Evolutionary conservation across 495 filamentous ascomycete genomes (phyloP), one percentile per base, ranked within the genome.

Genomic region (Penicillium antarcticum): DNA sequence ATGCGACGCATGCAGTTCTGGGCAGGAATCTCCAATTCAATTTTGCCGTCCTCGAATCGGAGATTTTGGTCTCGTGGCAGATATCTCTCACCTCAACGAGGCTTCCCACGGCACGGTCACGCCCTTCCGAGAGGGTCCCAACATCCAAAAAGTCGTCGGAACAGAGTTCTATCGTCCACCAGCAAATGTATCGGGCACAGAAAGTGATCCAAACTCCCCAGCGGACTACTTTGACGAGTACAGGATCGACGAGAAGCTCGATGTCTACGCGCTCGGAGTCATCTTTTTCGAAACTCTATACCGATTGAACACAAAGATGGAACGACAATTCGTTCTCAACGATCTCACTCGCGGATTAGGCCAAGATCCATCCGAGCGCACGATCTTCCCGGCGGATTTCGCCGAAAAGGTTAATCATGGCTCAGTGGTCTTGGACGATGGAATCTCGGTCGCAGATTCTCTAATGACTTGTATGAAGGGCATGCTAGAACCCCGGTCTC

Each of bases 201-300:
- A 23, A 2, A 16, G 17, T 18, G 51, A 45, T 32, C 36, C 32
- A 7, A 39, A 10, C n/a, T 33, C 32, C 2, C 17, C 45, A 1
- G 18, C 31, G 0, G 33, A 23, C 8, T 57, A 57, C 32, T 57
- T 54, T 36, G 55, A 62, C 13, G 51, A 59, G n/a, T 75, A 74
- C 40, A 58, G 45, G 7, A 69, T 76, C 35, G 72, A 80, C 46
- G 78, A 80, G 40, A 78, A 79, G 33, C 63, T 80, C 1, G 79
- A 82, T 51, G 70, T 80, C 2, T 82, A 77, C 53, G 74, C 79
- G 0, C 65, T 82, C 11, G 79, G 79, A 1, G 75, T 82, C 17
- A 77, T 82, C 26, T 53, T 82, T 3, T 74, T 80, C 48, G 79
- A 82, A 42, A 66, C 78, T 26, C 35, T 77, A n/a, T 82, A 78